Percentiles rank a stretch among this genome's conserved stretches.
Evolutionary conservation across 768 basidiomycete genomes (phyloP).

Genomic region (Dendrothele bispora): DNA sequence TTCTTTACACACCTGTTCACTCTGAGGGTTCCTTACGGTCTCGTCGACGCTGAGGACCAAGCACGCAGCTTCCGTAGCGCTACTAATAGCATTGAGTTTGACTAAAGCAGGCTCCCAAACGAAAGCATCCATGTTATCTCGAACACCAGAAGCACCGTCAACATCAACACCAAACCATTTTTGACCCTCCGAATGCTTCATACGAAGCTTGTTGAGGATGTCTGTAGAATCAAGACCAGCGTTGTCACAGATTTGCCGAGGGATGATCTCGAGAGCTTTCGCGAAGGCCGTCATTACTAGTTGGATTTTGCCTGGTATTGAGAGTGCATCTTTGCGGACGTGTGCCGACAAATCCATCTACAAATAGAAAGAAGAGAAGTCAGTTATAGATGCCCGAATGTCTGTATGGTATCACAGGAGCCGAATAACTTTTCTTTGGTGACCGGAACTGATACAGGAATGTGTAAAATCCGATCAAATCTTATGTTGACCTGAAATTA

Average conservation of each 20-base stretch:
- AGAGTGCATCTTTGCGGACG: slow-evolving; percentile 86
- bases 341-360: slow-evolving; percentile 98
- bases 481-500: no score
- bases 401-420: no score
- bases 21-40: slow-evolving; percentile 94
- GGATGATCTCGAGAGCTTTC: slow-evolving; percentile 96
- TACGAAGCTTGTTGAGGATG: slow-evolving; percentile 94
- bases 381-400: no score
- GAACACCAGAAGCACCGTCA: slow-evolving; percentile 83
- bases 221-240: slow-evolving; percentile 98
- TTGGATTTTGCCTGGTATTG: slow-evolving; percentile 95
- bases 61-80: slow-evolving; percentile 95
- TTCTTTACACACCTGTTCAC: slow-evolving; percentile 70
- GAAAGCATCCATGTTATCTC: slow-evolving; percentile 96
- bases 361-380: not conserved
- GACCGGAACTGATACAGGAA: no score
- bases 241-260: slow-evolving; percentile 98
- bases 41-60: slow-evolving; percentile 96
- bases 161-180: slow-evolving; percentile 95
- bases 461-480: no score
- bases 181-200: slow-evolving; percentile 89
- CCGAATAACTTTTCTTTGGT: no score
- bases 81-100: slow-evolving; percentile 93
- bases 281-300: slow-evolving; percentile 94
- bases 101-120: slow-evolving; percentile 98